Conservation (phyloP, 1,284 basidiomycete genomes). For the Trichosporon asahii region DNA sequence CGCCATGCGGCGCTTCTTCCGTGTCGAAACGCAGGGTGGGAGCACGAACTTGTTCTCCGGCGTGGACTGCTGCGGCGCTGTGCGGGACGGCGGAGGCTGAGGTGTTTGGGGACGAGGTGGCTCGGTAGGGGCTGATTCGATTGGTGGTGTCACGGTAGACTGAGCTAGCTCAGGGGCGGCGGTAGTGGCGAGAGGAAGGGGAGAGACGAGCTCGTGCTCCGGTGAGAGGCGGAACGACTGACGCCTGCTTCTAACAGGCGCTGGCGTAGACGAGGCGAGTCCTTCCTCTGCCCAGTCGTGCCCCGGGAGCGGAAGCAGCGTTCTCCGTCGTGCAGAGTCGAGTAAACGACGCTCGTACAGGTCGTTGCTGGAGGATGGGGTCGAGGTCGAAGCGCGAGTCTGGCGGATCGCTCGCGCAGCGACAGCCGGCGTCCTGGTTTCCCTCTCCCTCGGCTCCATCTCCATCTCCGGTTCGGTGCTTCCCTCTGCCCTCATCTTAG, state of each 20-base stretch:
- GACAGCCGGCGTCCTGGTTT: background rate
- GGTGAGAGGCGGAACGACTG: background rate
- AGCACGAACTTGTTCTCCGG: constrained; percentile 2
- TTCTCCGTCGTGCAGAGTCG: background rate
- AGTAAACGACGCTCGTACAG: background rate
- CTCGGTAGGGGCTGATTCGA: background rate
- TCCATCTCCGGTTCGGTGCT: background rate
- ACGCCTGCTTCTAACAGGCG: background rate
- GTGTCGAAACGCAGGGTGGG: background rate
- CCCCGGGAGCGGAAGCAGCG: background rate
- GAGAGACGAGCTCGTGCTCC: background rate
- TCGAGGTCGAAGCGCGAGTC: background rate
- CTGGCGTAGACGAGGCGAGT: background rate
- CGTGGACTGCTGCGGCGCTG: background rate
- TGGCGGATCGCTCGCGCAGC: background rate
- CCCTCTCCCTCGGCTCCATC: background rate
- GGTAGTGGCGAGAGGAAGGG: background rate
- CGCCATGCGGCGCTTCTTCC: constrained; percentile 1
- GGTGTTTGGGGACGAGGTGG: background rate
- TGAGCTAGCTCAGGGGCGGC: background rate
- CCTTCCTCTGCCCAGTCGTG: background rate
- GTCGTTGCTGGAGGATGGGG: background rate
- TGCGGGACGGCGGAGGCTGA: background rate
- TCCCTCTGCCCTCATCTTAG: background rate
- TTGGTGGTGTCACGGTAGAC: background rate